Evolutionary conservation across 2,329 filamentous ascomycete genomes (phyloP), one percentile per base, ranked within the genome.

Genomic region (Hymenoscyphus occultus): DNA sequence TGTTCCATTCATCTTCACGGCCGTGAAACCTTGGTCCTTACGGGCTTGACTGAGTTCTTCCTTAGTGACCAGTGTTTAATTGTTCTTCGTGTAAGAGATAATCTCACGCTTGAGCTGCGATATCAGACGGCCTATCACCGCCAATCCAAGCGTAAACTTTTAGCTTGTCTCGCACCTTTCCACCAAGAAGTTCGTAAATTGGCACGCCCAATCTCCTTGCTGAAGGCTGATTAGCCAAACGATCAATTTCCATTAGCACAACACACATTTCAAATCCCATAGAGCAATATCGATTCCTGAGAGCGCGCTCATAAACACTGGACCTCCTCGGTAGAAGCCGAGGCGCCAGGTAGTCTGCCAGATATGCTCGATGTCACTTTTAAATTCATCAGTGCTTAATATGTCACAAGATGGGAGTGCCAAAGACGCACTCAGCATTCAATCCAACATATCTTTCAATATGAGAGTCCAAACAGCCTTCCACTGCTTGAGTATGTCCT

Each of bases 91-190:
- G 57, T 9, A 16, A n/a, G 10, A 28, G 56, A 31, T 3, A n/a
- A 16, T 72, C 82, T 70, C 75, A 87, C 81, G 86, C 89, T 71
- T 87, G 85, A 1, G 72, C 73, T 71, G 87, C 85, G 2, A 93
- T 83, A 70, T 92, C 90, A 7, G 78, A 76, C 0, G 90, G 90
- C 3, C 89, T 79, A 70, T 92, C 90, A 2, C 90, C 90, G 3
- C 90, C 90, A 65, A 93, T 92, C 90, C 90, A 92, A 14, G 87
- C 87, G 72, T 92, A 93, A 0, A 93, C 90, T 67, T 86, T 86
- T 13, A 91, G 77, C 71, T 87, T 89, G 68, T 87, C 80, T 56
- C 90, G 82, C 1, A 93, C 83, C 65, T 91, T 91, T 3, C 90
- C 91, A 3, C 91, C 91, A 0, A 93, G 81, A 0, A 94, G 80